phyloP scores from a whole-genome alignment of 108 stramenopile species.

The Conticribra guillardii region DNA sequence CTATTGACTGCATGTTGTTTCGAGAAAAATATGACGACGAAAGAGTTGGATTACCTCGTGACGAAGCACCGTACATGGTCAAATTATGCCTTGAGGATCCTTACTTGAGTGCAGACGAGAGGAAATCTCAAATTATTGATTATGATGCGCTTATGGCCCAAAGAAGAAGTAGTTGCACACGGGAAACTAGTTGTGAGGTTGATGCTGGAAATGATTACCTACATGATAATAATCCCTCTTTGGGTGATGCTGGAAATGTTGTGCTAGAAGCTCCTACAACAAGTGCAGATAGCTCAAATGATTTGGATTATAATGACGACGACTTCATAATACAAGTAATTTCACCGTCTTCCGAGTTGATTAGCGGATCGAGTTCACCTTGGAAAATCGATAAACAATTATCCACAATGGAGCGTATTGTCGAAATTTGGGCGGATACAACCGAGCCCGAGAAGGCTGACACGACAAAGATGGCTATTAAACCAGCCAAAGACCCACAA shows the following conservation, averaged over 20 bases:
- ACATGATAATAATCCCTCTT: too few relatives aligned
- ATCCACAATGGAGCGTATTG: conserved; percentile 52
- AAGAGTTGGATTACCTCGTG: neutral
- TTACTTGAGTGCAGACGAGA: neutral
- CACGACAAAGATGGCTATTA: too few relatives aligned
- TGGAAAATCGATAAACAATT: too few relatives aligned
- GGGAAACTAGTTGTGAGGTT: conserved; percentile 1
- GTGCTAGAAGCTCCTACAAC: too few relatives aligned
- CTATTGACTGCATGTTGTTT: conserved; percentile 40
- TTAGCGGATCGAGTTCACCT: too few relatives aligned
- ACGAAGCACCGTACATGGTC: neutral
- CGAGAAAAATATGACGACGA: conserved; percentile 10
- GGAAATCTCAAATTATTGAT: conserved; percentile 13
- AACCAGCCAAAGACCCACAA: neutral
- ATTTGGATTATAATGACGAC: too few relatives aligned
- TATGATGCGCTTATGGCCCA: conserved; percentile 12
- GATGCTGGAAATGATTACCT: conserved; percentile 15
- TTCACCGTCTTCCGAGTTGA: too few relatives aligned
- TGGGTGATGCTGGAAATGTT: too few relatives aligned
- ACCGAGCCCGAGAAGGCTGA: neutral
- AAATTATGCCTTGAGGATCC: conserved; percentile 35
- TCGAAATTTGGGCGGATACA: conserved; percentile 45
- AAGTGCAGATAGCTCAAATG: too few relatives aligned
- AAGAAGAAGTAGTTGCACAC: neutral
- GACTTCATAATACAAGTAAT: too few relatives aligned